These are phyloP conservation scores for Yamagishiella unicocca DNA, from an alignment of 139 green algal species.

Conservation along the genomic window DNA sequence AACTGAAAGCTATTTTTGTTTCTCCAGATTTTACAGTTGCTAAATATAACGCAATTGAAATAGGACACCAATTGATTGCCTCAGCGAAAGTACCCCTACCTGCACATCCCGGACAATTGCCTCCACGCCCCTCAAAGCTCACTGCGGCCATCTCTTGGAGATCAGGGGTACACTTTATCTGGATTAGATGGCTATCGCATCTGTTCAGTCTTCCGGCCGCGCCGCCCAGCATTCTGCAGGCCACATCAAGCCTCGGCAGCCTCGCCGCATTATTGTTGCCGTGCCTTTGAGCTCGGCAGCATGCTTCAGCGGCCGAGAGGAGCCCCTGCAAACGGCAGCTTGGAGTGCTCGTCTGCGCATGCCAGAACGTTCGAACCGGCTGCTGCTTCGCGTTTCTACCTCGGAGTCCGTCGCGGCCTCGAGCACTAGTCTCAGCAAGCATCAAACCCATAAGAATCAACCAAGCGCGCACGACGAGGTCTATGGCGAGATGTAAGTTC, in stretches of 20 bases:
- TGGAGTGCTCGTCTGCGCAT: not conserved
- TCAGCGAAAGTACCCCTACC: too few relatives aligned
- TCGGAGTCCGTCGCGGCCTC: not conserved
- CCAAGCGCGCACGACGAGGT: conserved; percentile 26
- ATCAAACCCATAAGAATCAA: conserved; percentile 31
- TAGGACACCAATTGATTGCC: too few relatives aligned
- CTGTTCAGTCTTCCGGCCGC: not conserved
- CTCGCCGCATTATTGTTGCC: not conserved
- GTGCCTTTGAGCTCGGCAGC: not conserved
- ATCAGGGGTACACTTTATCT: too few relatives aligned
- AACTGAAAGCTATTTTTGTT: too few relatives aligned
- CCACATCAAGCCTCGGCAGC: not conserved
- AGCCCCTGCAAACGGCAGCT: not conserved
- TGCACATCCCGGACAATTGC: too few relatives aligned
- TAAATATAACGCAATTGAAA: too few relatives aligned
- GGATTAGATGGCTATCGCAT: not conserved
- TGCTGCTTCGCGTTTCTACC: not conserved
- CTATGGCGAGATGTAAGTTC: conserved; percentile 23
- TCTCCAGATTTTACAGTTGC: too few relatives aligned
- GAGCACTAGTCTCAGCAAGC: not conserved
- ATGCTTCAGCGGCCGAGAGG: conserved; percentile 15
- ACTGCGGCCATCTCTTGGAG: too few relatives aligned
- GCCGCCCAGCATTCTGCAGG: not conserved
- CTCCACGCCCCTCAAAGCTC: too few relatives aligned
- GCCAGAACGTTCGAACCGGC: not conserved